phyloP scores from a whole-genome alignment of 768 basidiomycete genomes.

The Candolleomyces aberdarensis region DNA sequence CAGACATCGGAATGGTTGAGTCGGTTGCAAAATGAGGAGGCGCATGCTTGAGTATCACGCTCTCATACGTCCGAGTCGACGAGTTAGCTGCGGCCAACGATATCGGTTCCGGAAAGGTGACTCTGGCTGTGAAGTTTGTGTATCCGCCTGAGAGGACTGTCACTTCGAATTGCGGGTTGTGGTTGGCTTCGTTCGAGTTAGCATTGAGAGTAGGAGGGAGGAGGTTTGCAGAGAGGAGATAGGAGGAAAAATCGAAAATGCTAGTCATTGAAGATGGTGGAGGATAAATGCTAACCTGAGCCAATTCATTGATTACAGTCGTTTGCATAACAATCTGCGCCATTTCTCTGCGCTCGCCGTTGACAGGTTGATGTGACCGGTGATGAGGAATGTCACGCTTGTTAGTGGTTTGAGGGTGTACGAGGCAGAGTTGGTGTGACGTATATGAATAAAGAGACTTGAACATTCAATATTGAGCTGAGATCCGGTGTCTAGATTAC shows the following conservation, averaged over 20 bases:
- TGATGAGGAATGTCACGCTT: too few species aligned
- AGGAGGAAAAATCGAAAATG: not conserved
- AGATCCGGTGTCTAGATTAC: too few species aligned
- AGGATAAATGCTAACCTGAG: too few species aligned
- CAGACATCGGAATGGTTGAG: slow-evolving; percentile 14
- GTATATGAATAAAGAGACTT: too few species aligned
- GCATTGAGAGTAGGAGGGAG: not conserved
- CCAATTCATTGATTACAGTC: too few species aligned
- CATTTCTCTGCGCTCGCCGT: too few species aligned
- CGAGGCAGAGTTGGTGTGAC: too few species aligned
- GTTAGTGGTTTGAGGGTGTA: too few species aligned
- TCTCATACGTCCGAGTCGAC: not conserved
- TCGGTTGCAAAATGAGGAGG: slow-evolving; percentile 20
- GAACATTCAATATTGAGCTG: too few species aligned
- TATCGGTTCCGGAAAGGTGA: slow-evolving; percentile 14
- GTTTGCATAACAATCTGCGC: too few species aligned
- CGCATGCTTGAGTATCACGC: slow-evolving; percentile 20
- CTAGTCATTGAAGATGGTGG: not conserved
- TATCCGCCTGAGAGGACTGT: slow-evolving; percentile 15
- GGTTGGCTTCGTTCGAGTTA: not conserved
- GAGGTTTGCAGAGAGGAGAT: not conserved
- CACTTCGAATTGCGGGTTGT: not conserved
- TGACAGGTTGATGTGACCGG: too few species aligned
- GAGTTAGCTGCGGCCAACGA: not conserved
- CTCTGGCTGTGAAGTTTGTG: slow-evolving; percentile 21